Evolutionary conservation across 176 grass and related monocot species (phyloP).

Genomic region (Ampelocalamus luodianensis): DNA sequence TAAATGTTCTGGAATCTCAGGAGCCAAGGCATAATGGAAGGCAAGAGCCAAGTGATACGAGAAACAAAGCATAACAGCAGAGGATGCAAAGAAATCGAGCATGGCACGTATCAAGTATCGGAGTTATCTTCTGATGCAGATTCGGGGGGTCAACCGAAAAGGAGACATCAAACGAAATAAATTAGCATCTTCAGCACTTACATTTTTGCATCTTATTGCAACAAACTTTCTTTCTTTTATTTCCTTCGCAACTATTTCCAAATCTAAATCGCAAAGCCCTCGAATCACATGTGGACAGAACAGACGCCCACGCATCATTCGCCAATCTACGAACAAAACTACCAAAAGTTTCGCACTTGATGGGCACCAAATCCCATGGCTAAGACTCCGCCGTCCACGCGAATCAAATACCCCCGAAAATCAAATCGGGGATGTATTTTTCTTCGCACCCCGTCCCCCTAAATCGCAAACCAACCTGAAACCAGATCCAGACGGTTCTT

Average conservation of each 20-base stretch:
- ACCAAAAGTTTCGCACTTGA: not conserved
- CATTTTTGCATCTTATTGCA: not conserved
- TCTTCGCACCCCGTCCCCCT: not conserved
- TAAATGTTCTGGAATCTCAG: not conserved
- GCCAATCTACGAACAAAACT: not conserved
- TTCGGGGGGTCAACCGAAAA: not conserved
- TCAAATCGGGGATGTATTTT: not conserved
- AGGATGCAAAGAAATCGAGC: too few relatives aligned
- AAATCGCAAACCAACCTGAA: not conserved
- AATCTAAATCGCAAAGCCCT: not conserved
- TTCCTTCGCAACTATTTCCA: not conserved
- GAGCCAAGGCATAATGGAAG: not conserved
- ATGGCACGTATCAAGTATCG: not conserved
- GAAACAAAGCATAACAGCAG: not conserved
- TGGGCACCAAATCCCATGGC: not conserved
- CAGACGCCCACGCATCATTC: not conserved
- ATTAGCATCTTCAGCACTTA: not conserved
- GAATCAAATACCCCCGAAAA: not conserved
- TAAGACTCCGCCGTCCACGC: not conserved
- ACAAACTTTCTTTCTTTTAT: not conserved
- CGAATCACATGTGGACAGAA: not conserved
- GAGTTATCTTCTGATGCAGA: not conserved
- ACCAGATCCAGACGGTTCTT: not conserved
- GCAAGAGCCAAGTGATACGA: not conserved
- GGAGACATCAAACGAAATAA: not conserved